Base-by-base conservation (phyloP, 768 basidiomycete genomes). In the Cystofilobasidium ferigula region DNA sequence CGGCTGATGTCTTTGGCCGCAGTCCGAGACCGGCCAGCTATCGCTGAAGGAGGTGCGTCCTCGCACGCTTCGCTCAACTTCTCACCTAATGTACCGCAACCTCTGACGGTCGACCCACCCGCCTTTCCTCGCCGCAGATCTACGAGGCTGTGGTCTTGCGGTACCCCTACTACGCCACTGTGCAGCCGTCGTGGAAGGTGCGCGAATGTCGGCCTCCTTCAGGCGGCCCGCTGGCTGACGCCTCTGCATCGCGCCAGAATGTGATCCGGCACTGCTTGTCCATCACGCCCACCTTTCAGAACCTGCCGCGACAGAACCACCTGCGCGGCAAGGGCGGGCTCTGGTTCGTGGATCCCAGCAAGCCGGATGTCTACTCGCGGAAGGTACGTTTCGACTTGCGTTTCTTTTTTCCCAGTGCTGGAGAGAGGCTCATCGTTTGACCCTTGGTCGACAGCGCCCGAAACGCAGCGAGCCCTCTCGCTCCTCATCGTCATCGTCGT, bases 241-340 rank as follows among this genome's bases (percentile, higher is more conserved):
- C 12, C 3, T 8, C 26, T 26, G 26, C 24, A 8, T 18, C 26
- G 5, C 10, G 18, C 18, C 48, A 53, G 48, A 53, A 53, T 32
- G 48, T 53, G 12, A 53, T 53, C 26, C 48, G 48, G 8, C 48
- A 53, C 24, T 53, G 48, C 48, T 28, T 53, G 48, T 53, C 48
- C 24, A 53, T 53, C n/a, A 53, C 48, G 10, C 48, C 48, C 48
- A 24, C 48, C 6, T 53, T 53, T 24, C 48, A 53, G 48, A 53
- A 53, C 18, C n/a, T 53, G 7, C 48, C 48, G 10, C 48, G 48
- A 8, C 26, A 53, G 18, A 32, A 20, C 48, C 48, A 53, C 24
- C 24, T 26, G 26, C 48, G 48, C 48, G 48, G 48, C 26, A 53
- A 53, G 48, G 48, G 48, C 5, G 48, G 48, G 5, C 48, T 53